Conservation (phyloP, 2,329 filamentous ascomycete species). For the Epichloe coenophiala region DNA sequence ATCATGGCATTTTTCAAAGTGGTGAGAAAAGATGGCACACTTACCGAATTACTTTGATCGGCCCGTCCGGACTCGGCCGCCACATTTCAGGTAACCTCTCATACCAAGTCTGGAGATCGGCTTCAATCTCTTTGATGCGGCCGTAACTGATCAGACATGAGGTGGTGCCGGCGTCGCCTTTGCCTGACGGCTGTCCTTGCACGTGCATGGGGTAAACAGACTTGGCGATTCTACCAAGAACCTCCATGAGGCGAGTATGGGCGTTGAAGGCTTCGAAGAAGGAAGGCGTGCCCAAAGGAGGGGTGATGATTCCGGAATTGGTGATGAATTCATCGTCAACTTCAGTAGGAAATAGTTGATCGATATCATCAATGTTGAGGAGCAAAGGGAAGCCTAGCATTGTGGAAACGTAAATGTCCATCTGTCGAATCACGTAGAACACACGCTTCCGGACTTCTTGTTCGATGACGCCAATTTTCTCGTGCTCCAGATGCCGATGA, state of each 20-base stretch:
- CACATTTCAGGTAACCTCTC: constrained; percentile 59
- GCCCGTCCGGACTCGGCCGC: constrained; percentile 64
- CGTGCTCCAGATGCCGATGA: constrained; percentile 57
- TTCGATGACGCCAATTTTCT: constrained; percentile 48
- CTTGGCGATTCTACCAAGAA: constrained; percentile 51
- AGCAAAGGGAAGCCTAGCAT: constrained; percentile 53
- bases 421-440: constrained; percentile 55
- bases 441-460: constrained; percentile 49
- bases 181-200: constrained; percentile 31
- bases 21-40: constrained; percentile 12
- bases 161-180: constrained; percentile 28
- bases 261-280: constrained; percentile 54
- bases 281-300: constrained; percentile 41
- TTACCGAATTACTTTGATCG: constrained; percentile 64
- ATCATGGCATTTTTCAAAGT: neutral
- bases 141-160: constrained; percentile 51
- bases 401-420: constrained; percentile 58
- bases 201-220: constrained; percentile 52
- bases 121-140: constrained; percentile 51
- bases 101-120: constrained; percentile 49
- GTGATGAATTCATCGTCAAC: constrained; percentile 57
- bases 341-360: constrained; percentile 50
- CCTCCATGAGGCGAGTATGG: constrained; percentile 48
- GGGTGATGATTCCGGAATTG: constrained; percentile 38
- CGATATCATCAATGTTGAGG: constrained; percentile 50